phyloP scores from a whole-genome alignment of 116 monocot genomes.

The Trichopus zeylanicus region DNA sequence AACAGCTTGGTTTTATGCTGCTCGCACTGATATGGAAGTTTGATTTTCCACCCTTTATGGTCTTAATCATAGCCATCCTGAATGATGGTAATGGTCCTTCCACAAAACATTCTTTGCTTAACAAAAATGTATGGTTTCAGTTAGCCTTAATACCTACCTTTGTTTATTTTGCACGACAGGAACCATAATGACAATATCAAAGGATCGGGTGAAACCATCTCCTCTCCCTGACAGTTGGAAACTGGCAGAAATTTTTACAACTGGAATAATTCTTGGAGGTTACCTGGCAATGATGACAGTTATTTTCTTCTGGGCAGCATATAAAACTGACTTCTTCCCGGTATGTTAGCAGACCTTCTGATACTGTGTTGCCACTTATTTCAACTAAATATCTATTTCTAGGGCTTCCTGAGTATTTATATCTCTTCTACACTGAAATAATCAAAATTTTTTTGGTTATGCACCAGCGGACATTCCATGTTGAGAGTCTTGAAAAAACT shows the following conservation, averaged over 20 bases:
- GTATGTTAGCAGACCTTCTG: slow-evolving; percentile 23
- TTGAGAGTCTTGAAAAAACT: slow-evolving; percentile 90
- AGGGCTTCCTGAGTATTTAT: background rate
- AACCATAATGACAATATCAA: slow-evolving; percentile 99
- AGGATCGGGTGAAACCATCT: slow-evolving; percentile 97
- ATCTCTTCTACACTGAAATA: background rate
- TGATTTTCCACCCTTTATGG: slow-evolving; percentile 99
- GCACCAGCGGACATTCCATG: slow-evolving; percentile 64
- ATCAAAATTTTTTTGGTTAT: background rate
- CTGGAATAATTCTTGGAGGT: slow-evolving; percentile 82
- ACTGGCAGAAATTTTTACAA: slow-evolving; percentile 90
- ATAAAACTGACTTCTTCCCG: slow-evolving; percentile 93
- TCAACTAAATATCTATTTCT: background rate
- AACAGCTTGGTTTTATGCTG: slow-evolving; percentile 97
- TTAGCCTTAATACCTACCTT: background rate
- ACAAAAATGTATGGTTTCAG: background rate
- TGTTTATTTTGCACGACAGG: too few relatives aligned
- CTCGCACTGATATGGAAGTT: slow-evolving; percentile 97
- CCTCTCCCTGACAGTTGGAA: slow-evolving; percentile 98
- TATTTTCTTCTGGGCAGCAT: slow-evolving; percentile 99
- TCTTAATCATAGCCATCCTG: slow-evolving; percentile 96
- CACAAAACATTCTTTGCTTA: background rate
- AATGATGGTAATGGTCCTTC: slow-evolving; percentile 72
- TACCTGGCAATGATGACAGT: slow-evolving; percentile 99
- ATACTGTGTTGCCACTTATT: background rate